Evolutionary conservation across 176 grass and related monocot genomes (phyloP), one percentile per base, ranked within the genome.

Genomic region (Panicum miliaceum): DNA sequence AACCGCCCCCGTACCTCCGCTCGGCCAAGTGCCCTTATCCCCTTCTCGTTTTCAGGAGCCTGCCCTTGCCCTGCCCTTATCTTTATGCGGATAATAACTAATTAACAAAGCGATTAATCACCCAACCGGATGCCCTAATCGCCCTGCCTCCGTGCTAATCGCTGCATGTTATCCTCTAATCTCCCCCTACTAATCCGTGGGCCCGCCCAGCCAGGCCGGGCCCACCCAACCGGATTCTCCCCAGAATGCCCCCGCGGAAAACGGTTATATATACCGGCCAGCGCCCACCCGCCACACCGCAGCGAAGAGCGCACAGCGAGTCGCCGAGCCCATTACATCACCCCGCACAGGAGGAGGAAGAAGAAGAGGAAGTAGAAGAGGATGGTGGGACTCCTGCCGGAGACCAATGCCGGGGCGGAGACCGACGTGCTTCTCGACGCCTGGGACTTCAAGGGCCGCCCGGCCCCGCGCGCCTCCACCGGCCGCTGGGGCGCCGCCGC

Each of bases 401-500:
- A 89, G 82, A 92, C 57, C 38, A 86, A 90, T 84, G 81, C 54
- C 29, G 53, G 84, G 34, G 83, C 47, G 57, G 79, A 91, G 51
- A n/a, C 50, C 15, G 82, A 94, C 13, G 72, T 89, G 32, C 84
- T 98, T 19, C 63, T 75, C 11, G 93, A 95, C 78, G 93, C 96
- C 26, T 98, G 93, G 89, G 93, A 98, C 87, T 92, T 77, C 91
- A 86, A 89, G 56, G 96, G 87, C 29, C 83, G 68, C 9, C 85
- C 91, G 8, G 92, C 96, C 76, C 68, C 87, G 41, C 89, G 89
- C 32, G 13, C 91, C 14, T 71, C 35, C 71, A 88, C 96, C 50
- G 96, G 96, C 42, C 85, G 96, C 47, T 98, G 96, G 96, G 73
- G 82, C 54, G 85, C 89, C 56, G 96, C 96, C 15, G 85, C 93